Percentiles rank a stretch among this genome's conserved stretches.
Evolutionary conservation across 2,329 filamentous ascomycete genomes (phyloP).

Genomic region (Neofusicoccum umdonicola): DNA sequence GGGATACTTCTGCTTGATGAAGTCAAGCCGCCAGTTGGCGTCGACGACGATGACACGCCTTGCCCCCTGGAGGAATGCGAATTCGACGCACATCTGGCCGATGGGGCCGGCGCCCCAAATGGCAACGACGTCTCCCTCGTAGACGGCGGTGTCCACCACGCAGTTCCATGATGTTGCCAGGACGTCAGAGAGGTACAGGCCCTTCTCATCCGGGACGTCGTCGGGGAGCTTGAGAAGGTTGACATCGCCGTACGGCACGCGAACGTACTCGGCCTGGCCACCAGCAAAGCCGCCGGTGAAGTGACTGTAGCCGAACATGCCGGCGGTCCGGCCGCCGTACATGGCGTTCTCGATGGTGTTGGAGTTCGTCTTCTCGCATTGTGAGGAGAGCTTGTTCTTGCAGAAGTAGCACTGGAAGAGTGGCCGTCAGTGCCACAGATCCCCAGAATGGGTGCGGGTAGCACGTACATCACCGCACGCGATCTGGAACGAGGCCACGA

Average conservation of each 20-base stretch:
- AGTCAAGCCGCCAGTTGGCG: slow-evolving; percentile 65
- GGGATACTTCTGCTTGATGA: slow-evolving; percentile 62
- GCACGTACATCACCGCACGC: slow-evolving; percentile 50
- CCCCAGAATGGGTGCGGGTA: background rate
- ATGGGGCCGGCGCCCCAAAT: slow-evolving; percentile 88
- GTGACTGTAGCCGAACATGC: slow-evolving; percentile 59
- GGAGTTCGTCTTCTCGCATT: slow-evolving; percentile 76
- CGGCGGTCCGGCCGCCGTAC: slow-evolving; percentile 76
- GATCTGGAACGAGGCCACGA: slow-evolving; percentile 86
- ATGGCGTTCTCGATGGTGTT: slow-evolving; percentile 70
- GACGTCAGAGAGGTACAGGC: slow-evolving; percentile 76
- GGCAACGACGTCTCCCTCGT: slow-evolving; percentile 72
- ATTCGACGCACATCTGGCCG: slow-evolving; percentile 72
- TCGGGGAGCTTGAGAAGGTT: slow-evolving; percentile 79
- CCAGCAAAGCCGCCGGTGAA: slow-evolving; percentile 86
- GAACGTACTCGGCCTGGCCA: slow-evolving; percentile 82
- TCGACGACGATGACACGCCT: slow-evolving; percentile 77
- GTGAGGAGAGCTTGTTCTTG: slow-evolving; percentile 71
- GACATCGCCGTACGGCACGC: slow-evolving; percentile 76
- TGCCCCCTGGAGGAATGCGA: slow-evolving; percentile 69
- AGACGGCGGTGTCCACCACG: slow-evolving; percentile 81
- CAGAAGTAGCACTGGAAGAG: slow-evolving; percentile 67
- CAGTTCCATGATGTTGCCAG: slow-evolving; percentile 76
- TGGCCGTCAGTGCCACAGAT: slow-evolving; percentile 26
- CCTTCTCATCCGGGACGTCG: slow-evolving; percentile 80